phyloP scores from a whole-genome alignment of 2,329 filamentous ascomycete genomes.

The Exophiala spinifera region DNA sequence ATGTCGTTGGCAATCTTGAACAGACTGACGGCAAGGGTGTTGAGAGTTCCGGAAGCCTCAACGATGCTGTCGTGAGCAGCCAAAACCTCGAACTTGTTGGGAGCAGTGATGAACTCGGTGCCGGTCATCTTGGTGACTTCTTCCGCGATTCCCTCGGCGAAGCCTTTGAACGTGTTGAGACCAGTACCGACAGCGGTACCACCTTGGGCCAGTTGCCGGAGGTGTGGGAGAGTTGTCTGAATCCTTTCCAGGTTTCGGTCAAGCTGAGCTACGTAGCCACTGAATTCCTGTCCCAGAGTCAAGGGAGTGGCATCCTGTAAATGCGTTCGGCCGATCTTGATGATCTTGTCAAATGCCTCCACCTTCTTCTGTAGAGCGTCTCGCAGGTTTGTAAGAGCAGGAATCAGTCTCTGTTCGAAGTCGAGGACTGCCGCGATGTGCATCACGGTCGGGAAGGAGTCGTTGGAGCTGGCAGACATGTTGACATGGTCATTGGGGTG shows the following conservation, averaged over 20 bases:
- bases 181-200: slow-evolving; percentile 96
- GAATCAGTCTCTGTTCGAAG: slow-evolving; percentile 79
- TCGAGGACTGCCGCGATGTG: slow-evolving; percentile 97
- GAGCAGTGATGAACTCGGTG: slow-evolving; percentile 88
- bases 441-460: slow-evolving; percentile 99
- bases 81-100: slow-evolving; percentile 98
- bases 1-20: slow-evolving; percentile 99
- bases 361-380: slow-evolving; percentile 84
- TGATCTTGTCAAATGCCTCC: slow-evolving; percentile 85
- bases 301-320: slow-evolving; percentile 95
- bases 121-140: slow-evolving; percentile 93
- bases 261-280: slow-evolving; percentile 92
- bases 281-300: slow-evolving; percentile 95
- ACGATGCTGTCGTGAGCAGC: slow-evolving; percentile 95
- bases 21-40: slow-evolving; percentile 85
- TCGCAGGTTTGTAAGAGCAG: slow-evolving; percentile 76
- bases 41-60: slow-evolving; percentile 87
- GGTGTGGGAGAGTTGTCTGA: slow-evolving; percentile 75
- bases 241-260: slow-evolving; percentile 87
- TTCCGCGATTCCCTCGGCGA: slow-evolving; percentile 85
- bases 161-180: slow-evolving; percentile 95
- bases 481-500: slow-evolving; percentile 99
- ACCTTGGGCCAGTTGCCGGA: slow-evolving; percentile 86
- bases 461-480: slow-evolving; percentile 97
- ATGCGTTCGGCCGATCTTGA: slow-evolving; percentile 98